Base-by-base conservation (phyloP, 2,329 filamentous ascomycete species). In the Cladosporium oxysporum region DNA sequence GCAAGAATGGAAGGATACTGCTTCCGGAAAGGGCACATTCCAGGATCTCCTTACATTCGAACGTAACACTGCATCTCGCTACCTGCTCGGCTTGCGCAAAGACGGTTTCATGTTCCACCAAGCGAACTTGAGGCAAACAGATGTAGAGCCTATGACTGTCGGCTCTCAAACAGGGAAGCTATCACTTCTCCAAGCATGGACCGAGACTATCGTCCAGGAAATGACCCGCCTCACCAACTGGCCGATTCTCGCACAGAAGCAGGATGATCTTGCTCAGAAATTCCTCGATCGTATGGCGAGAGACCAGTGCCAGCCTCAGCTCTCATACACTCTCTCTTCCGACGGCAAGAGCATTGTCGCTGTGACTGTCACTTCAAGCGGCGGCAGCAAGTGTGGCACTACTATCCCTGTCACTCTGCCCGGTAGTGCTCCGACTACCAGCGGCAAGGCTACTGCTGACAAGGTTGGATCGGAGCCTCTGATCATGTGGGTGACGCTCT, bases 21-120 rank as follows among this genome's bases (percentile, higher is more conserved):
- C 85, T 5, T 82, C 74, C 28, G 85, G 85, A 55, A 77, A 75
- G 21, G 86, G 86, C 5, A 79, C 77, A 52, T 88, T 87, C 69
- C 75, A 78, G 3, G 77, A 83, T 69, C 79, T 89, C 5, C 76
- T 89, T 10, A 75, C 76, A 3, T 76, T 82, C 41, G 85, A 87
- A 60, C 81, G 81, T 60, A 74, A 77, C 2, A 85, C 84, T 59
- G 87, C 85, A 61, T 83, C 84, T 35, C 82, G 85, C 37, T 83
- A 88, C 70, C 76, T 88, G 23, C 80, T 88, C 47, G 83, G 81
- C 14, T 79, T 88, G 10, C 82, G 83, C 68, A 83, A 82, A 68
- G 85, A 86, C 60, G 77, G 80, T 33, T 87, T 83, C 79, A 87
- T 87, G 85, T 87, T 89, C 79, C 87, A 89, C 75, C 86, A 89